Conservation (phyloP, 1,284 basidiomycete species). For the Heterobasidion parviporum region DNA sequence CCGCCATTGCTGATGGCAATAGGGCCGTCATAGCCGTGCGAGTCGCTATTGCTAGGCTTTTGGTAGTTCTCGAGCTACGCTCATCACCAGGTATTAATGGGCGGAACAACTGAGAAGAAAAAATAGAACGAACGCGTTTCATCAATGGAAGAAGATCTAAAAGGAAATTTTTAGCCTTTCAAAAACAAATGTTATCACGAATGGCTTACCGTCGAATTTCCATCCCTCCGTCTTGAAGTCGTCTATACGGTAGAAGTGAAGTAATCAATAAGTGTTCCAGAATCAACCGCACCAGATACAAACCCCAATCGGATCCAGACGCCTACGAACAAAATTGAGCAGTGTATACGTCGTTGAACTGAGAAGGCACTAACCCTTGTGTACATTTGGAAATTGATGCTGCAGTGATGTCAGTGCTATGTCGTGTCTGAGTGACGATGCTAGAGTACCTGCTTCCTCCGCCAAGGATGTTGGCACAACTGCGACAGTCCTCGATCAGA, state of each 20-base stretch:
- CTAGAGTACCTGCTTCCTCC: slow-evolving; percentile 12
- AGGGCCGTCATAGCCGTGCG: slow-evolving; percentile 62
- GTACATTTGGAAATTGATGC: slow-evolving; percentile 57
- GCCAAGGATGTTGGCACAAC: slow-evolving; percentile 64
- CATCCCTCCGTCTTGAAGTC: slow-evolving; percentile 69
- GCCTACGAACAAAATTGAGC: slow-evolving; percentile 28
- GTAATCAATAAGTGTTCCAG: neutral
- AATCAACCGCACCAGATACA: slow-evolving; percentile 11
- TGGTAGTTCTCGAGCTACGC: slow-evolving; percentile 65
- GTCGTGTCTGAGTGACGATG: too few relatives aligned
- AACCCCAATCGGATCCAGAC: slow-evolving; percentile 65
- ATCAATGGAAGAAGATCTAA: slow-evolving; percentile 61
- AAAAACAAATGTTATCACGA: neutral
- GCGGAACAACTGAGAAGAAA: too few relatives aligned
- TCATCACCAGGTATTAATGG: neutral
- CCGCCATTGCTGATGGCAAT: slow-evolving; percentile 67
- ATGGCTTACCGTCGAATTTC: slow-evolving; percentile 44
- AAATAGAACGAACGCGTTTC: slow-evolving; percentile 35
- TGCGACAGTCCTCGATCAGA: slow-evolving; percentile 13
- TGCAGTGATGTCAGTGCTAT: slow-evolving; percentile 14
- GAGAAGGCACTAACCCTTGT: slow-evolving; percentile 17
- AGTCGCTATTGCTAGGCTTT: slow-evolving; percentile 50
- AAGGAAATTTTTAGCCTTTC: slow-evolving; percentile 2
- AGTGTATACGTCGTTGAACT: too few relatives aligned
- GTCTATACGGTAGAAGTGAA: slow-evolving; percentile 28